Base-by-base conservation (phyloP, 108 stramenopile genomes). In the Cyclotella kingstonii region DNA sequence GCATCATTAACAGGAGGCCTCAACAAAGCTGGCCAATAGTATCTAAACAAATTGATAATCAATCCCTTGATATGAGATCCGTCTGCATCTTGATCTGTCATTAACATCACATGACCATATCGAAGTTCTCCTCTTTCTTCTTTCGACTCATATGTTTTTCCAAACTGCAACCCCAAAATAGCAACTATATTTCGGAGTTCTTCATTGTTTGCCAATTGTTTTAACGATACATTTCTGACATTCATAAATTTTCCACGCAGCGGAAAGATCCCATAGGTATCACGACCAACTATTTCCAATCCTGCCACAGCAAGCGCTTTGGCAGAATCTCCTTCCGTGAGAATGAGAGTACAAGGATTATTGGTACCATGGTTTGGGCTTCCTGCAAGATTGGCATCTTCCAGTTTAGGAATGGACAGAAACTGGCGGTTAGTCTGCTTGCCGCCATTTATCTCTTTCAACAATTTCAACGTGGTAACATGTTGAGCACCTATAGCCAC, bases 251-350 rank as follows among this genome's bases (percentile, higher is more conserved):
- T 99, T 14, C 98, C 98, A n/a, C 94, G 86, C 1, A 99, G 81
- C 0, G 98, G 98, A 76, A 98, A 99, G 3, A 99, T 97, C 5
- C 98, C 98, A 76, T 90, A 97, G 10, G 76, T 40, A 43, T 97
- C 93, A 11, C 98, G 71, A 7, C 98, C 97, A 29, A 99, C 90
- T n/a, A 98, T 87, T 57, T 94, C 89, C 17, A 99, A 76, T 8
- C 97, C 98, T 17, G 89, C 84, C 1, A 99, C 92, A 15, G 98
- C 98, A 23, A 98, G 60, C 18, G 98, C 93, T 73, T 98, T 99
- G 29, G 98, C 98, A 27, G 95, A 96, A 70, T 99, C 98, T 52
- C 98, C 98, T 84, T 99, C 98, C 1, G 98, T 99, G 26, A 99
- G 66, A 43, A 99, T 98, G 17, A 99, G 78, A 5, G 98, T 98